Base-by-base conservation (phyloP, 495 filamentous ascomycete species). In the Xylaria longipes region DNA sequence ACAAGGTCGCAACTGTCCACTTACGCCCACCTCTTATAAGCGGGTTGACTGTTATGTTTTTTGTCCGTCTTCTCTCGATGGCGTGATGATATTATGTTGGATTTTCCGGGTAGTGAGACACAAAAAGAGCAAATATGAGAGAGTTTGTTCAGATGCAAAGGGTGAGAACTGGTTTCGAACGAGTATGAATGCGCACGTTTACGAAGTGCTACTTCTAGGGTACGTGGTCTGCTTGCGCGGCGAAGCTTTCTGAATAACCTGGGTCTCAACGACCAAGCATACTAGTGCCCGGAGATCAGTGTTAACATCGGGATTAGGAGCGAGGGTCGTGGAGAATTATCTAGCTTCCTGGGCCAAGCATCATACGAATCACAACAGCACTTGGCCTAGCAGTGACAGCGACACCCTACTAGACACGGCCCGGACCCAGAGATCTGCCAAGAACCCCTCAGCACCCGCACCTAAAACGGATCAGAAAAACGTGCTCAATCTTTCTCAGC, bases 401-500 rank as follows among this genome's bases (percentile, higher is more conserved):
- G 46, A 33, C n/a, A n/a, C 52, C 60, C 72, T 74, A 72, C 31
- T 17, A 22, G 29, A n/a, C 60, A 17, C 20, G 60, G 31, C 31
- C n/a, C 45, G 17, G 1, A 72, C 67, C 39, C 22, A n/a, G 8
- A 43, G 17, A 3, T 56, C 27, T 39, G 43, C 35, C 46, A 39
- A 22, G 15, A n/a, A 74, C 46, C 74, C 74, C 58, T 73, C 72
- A 46, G 37, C 48, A 66, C 71, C 68, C 71, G 73, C 70, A 58
- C 69, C 48, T 65, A 54, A 43, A 69, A 43, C 58, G 63, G 66
- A 70, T 72, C 68, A 67, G 66, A 64, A 74, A 78, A 78, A 78
- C 69, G 71, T 78, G 76, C 76, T 78, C 76, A 78, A 76, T 76
- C 66, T 33, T 74, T 78, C 76, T 78, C 76, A 76, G 22, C 25